A percentile compares a stretch with the other conserved stretches of the same genome.
Conservation (phyloP, 2,329 filamentous ascomycete genomes). For the Fusarium liriodendri region DNA sequence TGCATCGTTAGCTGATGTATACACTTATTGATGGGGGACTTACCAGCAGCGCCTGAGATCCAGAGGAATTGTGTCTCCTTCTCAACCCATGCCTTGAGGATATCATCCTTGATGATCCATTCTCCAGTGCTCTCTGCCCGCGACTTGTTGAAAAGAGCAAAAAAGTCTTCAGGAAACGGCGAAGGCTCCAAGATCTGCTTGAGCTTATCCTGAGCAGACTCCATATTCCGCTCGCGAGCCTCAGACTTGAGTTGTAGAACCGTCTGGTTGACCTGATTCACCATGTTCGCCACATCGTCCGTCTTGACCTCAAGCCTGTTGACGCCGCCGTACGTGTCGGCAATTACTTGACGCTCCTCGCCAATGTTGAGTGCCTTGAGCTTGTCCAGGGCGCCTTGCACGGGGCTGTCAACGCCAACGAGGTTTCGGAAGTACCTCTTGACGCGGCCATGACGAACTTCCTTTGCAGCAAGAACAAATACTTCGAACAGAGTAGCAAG, state of each 20-base stretch:
- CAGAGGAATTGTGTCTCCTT: conserved; percentile 55
- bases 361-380: conserved; percentile 55
- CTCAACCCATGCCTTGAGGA: conserved; percentile 53
- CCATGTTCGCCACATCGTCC: conserved; percentile 49
- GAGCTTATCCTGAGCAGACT: conserved; percentile 51
- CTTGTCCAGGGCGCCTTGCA: conserved; percentile 53
- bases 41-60: conserved; percentile 57
- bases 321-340: conserved; percentile 55
- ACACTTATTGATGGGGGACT: background rate
- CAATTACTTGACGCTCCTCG: conserved; percentile 57
- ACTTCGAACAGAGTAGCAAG: conserved; percentile 58
- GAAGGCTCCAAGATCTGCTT: conserved; percentile 56
- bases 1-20: background rate
- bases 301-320: conserved; percentile 50
- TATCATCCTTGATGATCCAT: conserved; percentile 56
- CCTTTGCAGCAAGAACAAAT: conserved; percentile 56
- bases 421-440: conserved; percentile 55
- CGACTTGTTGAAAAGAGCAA: conserved; percentile 53
- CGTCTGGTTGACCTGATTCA: conserved; percentile 50
- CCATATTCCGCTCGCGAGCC: conserved; percentile 47
- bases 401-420: conserved; percentile 53
- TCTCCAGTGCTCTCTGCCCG: conserved; percentile 57
- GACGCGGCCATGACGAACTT: conserved; percentile 54
- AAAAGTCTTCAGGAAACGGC: conserved; percentile 56
- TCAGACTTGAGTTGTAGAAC: conserved; percentile 50